A percentile compares a stretch with the other conserved stretches of the same genome.
These are phyloP conservation scores for Aureobasidium musti DNA, from an alignment of 2,329 filamentous ascomycete species.

Conservation along the genomic window DNA sequence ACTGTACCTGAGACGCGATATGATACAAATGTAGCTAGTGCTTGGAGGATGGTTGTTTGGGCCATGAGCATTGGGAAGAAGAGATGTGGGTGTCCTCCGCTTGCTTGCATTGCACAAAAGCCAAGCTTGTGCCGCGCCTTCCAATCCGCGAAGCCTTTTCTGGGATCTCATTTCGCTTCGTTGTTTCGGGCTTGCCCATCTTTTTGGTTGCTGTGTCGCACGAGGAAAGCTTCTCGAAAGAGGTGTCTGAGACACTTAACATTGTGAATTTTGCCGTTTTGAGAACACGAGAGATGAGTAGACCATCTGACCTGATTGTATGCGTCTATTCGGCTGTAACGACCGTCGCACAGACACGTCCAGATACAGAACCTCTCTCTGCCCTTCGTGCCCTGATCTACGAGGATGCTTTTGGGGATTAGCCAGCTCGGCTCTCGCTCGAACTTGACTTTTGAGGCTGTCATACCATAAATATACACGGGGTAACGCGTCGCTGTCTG, in stretches of 20 bases:
- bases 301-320: neutral
- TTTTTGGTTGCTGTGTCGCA: conserved; percentile 8
- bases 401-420: neutral
- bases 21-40: conserved; percentile 17
- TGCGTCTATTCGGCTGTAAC: neutral
- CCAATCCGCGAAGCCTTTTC: conserved; percentile 20
- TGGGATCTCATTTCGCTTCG: conserved; percentile 25
- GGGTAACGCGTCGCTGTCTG: neutral
- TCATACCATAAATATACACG: conserved; percentile 17
- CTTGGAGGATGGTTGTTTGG: conserved; percentile 11
- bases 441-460: neutral
- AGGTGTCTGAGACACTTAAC: conserved; percentile 13
- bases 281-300: conserved; percentile 8
- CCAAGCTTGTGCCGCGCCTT: conserved; percentile 19
- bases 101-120: conserved; percentile 17
- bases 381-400: conserved; percentile 3
- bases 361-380: neutral
- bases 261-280: conserved; percentile 7
- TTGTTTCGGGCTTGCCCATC: conserved; percentile 7
- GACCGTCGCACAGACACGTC: neutral
- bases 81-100: conserved; percentile 6
- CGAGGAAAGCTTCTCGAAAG: conserved; percentile 20
- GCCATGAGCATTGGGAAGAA: neutral
- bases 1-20: conserved; percentile 20
- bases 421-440: conserved; percentile 14